Percentiles rank a stretch among this genome's conserved stretches.
Evolutionary conservation across 2,329 filamentous ascomycete species (phyloP).

Genomic region (Ilyonectria sp.): DNA sequence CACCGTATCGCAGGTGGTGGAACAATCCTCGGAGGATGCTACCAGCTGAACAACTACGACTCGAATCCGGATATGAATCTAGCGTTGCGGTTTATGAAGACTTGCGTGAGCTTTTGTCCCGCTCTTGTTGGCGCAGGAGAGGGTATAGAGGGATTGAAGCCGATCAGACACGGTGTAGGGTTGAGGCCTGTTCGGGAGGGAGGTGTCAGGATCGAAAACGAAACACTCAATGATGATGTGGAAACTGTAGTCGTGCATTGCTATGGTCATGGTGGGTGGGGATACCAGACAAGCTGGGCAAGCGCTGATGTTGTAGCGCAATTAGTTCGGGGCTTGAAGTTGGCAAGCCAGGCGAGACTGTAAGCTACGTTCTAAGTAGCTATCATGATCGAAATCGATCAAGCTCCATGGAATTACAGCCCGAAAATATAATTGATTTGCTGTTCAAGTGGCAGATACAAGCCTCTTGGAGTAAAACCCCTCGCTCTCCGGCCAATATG

Average conservation of each 20-base stretch:
- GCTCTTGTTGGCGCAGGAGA: conserved; percentile 68
- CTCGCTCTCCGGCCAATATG: too few species aligned
- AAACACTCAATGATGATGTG: conserved; percentile 53
- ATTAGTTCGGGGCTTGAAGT: too few species aligned
- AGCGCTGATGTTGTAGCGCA: too few species aligned
- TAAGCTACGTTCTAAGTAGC: too few species aligned
- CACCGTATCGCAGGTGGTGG: conserved; percentile 64
- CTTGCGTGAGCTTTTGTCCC: conserved; percentile 73
- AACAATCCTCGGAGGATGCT: conserved; percentile 82
- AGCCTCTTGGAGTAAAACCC: too few species aligned
- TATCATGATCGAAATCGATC: too few species aligned
- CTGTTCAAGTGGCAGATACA: too few species aligned
- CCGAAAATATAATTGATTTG: too few species aligned
- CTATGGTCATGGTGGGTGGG: conserved; percentile 80
- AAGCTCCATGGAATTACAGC: too few species aligned
- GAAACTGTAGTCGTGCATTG: conserved; percentile 72
- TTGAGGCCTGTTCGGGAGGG: conserved; percentile 78
- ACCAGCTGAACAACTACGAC: conserved; percentile 82
- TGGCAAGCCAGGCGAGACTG: too few species aligned
- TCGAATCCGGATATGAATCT: conserved; percentile 79
- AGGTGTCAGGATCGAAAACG: conserved; percentile 79
- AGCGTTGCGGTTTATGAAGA: conserved; percentile 82
- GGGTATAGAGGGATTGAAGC: conserved; percentile 77
- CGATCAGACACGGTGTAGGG: conserved; percentile 85
- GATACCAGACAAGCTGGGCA: conserved; percentile 59